Evolutionary conservation across 2,329 filamentous ascomycete genomes (phyloP).

Genomic region (Grosmannia serpens): DNA sequence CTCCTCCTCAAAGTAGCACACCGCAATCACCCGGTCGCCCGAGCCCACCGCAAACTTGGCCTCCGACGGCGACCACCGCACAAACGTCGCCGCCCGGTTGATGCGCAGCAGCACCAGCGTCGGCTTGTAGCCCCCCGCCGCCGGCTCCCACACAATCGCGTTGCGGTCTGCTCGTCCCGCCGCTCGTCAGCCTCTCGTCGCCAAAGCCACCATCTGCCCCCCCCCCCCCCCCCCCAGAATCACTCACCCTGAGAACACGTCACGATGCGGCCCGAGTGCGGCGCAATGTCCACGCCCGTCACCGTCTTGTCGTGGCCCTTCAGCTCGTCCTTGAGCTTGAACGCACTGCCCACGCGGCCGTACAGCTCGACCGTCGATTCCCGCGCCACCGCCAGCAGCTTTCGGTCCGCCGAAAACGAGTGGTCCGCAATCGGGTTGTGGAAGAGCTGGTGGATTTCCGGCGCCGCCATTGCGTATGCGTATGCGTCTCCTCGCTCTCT

Average conservation of each 20-base stretch:
- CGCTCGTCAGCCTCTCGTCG: neutral
- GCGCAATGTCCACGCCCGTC: conserved; percentile 91
- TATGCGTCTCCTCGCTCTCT: neutral
- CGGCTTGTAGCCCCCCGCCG: conserved; percentile 86
- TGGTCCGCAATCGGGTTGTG: conserved; percentile 94
- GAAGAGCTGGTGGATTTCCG: conserved; percentile 94
- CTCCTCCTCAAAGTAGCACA: conserved; percentile 98
- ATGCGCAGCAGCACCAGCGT: conserved; percentile 94
- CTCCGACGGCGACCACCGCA: conserved; percentile 94
- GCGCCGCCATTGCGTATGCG: conserved; percentile 55
- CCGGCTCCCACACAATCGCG: conserved; percentile 94
- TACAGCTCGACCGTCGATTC: conserved; percentile 90
- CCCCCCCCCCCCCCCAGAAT: neutral
- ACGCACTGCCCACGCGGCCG: conserved; percentile 57
- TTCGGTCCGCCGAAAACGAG: conserved; percentile 88
- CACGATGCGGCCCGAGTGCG: conserved; percentile 82
- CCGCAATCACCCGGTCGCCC: conserved; percentile 85
- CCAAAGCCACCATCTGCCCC: neutral
- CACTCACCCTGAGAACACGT: conserved; percentile 83
- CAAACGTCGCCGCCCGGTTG: conserved; percentile 91
- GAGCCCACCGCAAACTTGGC: conserved; percentile 96
- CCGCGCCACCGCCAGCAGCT: conserved; percentile 79
- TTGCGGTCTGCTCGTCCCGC: conserved; percentile 61
- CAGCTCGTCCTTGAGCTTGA: conserved; percentile 80
- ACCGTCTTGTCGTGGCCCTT: conserved; percentile 96